phyloP scores from a whole-genome alignment of 2,329 filamentous ascomycete species.

The Fusarium succisae region DNA sequence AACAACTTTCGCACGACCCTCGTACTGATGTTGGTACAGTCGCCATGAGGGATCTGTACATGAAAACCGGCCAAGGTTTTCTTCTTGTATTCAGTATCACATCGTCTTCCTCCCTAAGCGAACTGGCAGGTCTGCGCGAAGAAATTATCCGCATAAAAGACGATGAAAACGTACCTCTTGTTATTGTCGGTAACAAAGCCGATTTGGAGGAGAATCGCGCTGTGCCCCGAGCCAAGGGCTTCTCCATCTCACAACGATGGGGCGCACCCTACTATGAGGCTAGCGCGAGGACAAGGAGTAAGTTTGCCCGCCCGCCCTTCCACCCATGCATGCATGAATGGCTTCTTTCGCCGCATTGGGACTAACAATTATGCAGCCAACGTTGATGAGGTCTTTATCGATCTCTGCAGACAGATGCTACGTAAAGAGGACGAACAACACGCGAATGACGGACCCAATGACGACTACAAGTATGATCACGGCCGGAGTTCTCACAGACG shows the following conservation, averaged over 20 bases:
- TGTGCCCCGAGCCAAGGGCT: conserved; percentile 81
- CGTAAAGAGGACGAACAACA: conserved; percentile 69
- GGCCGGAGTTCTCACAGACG: conserved; percentile 42
- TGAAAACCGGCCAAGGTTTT: conserved; percentile 93
- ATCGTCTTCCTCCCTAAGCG: conserved; percentile 81
- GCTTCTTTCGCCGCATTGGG: conserved; percentile 20
- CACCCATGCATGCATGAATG: background rate
- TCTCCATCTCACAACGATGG: conserved; percentile 87
- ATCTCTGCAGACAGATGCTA: conserved; percentile 85
- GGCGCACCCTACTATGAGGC: conserved; percentile 92
- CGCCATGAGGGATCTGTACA: conserved; percentile 82
- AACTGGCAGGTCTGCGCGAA: conserved; percentile 82
- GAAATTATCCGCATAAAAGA: conserved; percentile 93
- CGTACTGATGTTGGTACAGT: conserved; percentile 51
- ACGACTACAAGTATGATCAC: conserved; percentile 55
- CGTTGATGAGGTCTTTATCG: conserved; percentile 89
- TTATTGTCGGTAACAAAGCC: conserved; percentile 92
- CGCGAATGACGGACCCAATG: conserved; percentile 46
- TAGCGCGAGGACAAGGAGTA: conserved; percentile 79
- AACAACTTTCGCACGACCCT: conserved; percentile 20
- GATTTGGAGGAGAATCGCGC: conserved; percentile 87
- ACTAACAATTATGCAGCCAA: conserved; percentile 65
- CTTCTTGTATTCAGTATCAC: conserved; percentile 93
- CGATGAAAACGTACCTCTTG: conserved; percentile 84
- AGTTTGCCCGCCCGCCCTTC: conserved; percentile 41